These are phyloP conservation scores for Cladosporium oxysporum DNA, from an alignment of 2,329 filamentous ascomycete genomes.

Conservation along the genomic window DNA sequence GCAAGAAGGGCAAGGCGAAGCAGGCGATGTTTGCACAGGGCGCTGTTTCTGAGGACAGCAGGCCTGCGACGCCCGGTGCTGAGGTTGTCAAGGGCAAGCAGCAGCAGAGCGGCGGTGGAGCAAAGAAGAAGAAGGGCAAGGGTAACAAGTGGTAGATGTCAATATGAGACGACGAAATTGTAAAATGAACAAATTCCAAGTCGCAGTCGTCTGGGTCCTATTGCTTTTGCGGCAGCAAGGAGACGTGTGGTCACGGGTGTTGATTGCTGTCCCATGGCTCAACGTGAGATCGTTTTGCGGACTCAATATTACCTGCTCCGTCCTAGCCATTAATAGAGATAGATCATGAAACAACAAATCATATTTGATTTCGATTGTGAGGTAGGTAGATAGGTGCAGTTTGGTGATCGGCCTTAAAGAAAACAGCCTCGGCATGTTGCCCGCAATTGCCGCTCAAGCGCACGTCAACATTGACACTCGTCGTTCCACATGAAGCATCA, in stretches of 20 bases:
- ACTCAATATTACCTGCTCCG: neutral
- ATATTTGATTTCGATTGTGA: neutral
- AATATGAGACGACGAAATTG: neutral
- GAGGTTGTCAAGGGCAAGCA: constrained; percentile 52
- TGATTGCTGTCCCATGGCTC: neutral
- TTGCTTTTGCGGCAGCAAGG: neutral
- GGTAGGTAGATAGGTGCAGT: neutral
- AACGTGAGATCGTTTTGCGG: neutral
- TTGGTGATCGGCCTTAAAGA: neutral
- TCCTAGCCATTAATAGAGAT: neutral
- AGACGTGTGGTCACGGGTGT: neutral
- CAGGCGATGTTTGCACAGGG: constrained; percentile 78
- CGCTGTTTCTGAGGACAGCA: constrained; percentile 69
- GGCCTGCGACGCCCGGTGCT: constrained; percentile 36
- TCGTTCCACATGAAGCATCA: neutral
- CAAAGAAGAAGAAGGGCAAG: constrained; percentile 42
- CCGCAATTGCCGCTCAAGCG: constrained; percentile 4
- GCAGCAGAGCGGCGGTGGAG: constrained; percentile 36
- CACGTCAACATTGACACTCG: neutral
- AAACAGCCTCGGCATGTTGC: neutral
- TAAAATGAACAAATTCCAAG: neutral
- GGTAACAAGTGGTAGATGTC: constrained; percentile 19
- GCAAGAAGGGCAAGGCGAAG: constrained; percentile 73
- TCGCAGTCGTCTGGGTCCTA: neutral
- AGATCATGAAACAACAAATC: neutral